Evolutionary conservation across 2,329 filamentous ascomycete genomes (phyloP).

Genomic region (Pyrenophora tritici-repentis): DNA sequence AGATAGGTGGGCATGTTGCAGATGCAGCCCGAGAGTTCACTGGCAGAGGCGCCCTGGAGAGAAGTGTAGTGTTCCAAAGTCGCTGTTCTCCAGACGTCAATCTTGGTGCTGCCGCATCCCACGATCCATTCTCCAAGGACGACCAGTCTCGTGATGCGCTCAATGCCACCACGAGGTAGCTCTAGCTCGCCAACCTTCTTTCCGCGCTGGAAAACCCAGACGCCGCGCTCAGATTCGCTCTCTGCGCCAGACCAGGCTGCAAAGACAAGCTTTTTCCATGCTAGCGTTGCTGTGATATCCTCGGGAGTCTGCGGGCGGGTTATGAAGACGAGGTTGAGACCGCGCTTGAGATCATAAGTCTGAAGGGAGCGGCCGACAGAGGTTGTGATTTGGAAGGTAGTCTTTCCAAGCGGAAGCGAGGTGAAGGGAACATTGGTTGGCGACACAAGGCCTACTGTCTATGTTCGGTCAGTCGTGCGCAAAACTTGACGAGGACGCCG

Average conservation of each 20-base stretch:
- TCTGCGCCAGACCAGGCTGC: slow-evolving; percentile 81
- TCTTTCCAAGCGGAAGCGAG: slow-evolving; percentile 84
- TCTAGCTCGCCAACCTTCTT: slow-evolving; percentile 79
- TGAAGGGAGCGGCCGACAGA: slow-evolving; percentile 88
- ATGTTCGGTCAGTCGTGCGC: slow-evolving; percentile 18
- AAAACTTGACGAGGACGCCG: not conserved
- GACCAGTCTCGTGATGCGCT: slow-evolving; percentile 77
- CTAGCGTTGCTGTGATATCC: slow-evolving; percentile 81
- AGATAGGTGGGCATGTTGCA: slow-evolving; percentile 91
- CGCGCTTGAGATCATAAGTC: slow-evolving; percentile 91
- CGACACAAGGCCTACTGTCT: slow-evolving; percentile 93
- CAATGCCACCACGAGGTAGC: slow-evolving; percentile 65
- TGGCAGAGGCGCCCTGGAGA: slow-evolving; percentile 64
- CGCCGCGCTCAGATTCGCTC: slow-evolving; percentile 62
- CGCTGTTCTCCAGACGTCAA: slow-evolving; percentile 87
- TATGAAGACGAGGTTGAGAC: slow-evolving; percentile 90
- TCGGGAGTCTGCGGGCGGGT: slow-evolving; percentile 87
- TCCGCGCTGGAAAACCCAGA: slow-evolving; percentile 93
- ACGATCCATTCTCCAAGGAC: slow-evolving; percentile 92
- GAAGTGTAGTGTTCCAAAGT: slow-evolving; percentile 91
- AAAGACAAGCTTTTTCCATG: slow-evolving; percentile 85
- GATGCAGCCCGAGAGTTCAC: slow-evolving; percentile 75
- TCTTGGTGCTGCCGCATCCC: slow-evolving; percentile 72
- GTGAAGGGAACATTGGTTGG: slow-evolving; percentile 90
- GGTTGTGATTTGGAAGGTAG: slow-evolving; percentile 95